A percentile compares a stretch with the other conserved stretches of the same genome.
Evolutionary conservation across 2,329 filamentous ascomycete species (phyloP).

Genomic region (Alternaria viburni): DNA sequence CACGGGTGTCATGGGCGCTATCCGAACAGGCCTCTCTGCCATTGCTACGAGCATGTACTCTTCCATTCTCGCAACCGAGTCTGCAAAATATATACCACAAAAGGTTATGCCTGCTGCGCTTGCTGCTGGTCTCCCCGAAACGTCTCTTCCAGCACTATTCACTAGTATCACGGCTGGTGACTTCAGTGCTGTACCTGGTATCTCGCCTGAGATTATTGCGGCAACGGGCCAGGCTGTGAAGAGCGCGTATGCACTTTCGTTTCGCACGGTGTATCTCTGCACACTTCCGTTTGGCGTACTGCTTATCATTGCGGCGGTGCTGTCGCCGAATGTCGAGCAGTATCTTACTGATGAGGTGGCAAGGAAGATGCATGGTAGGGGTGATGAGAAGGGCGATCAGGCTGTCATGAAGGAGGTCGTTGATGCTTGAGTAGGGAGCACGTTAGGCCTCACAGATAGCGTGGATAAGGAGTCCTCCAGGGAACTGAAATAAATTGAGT

Average conservation of each 20-base stretch:
- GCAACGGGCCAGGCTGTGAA: slow-evolving; percentile 46
- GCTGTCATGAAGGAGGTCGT: slow-evolving; percentile 22
- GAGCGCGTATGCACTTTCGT: slow-evolving; percentile 53
- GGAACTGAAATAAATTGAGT: too few species aligned
- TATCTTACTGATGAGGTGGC: slow-evolving; percentile 54
- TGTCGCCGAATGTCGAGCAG: slow-evolving; percentile 53
- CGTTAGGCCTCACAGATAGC: background rate
- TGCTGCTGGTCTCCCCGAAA: slow-evolving; percentile 30
- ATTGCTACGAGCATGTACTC: slow-evolving; percentile 40
- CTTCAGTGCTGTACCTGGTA: slow-evolving; percentile 34
- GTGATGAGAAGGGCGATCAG: slow-evolving; percentile 14
- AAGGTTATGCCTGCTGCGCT: slow-evolving; percentile 35
- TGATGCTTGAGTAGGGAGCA: background rate
- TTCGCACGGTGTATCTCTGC: slow-evolving; percentile 55
- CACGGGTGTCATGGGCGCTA: slow-evolving; percentile 38
- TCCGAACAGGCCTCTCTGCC: slow-evolving; percentile 34
- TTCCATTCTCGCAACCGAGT: slow-evolving; percentile 37
- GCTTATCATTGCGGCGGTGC: slow-evolving; percentile 46
- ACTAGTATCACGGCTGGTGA: slow-evolving; percentile 29
- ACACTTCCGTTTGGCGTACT: slow-evolving; percentile 46
- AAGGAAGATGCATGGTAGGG: slow-evolving; percentile 49
- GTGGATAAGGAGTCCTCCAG: background rate
- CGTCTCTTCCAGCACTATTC: slow-evolving; percentile 30
- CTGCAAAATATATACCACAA: slow-evolving; percentile 32
- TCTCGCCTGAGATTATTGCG: slow-evolving; percentile 31